Percentiles rank a stretch among this genome's conserved stretches.
Conservation (phyloP, 345 rosid genomes). For the Fremontodendron californicum region DNA sequence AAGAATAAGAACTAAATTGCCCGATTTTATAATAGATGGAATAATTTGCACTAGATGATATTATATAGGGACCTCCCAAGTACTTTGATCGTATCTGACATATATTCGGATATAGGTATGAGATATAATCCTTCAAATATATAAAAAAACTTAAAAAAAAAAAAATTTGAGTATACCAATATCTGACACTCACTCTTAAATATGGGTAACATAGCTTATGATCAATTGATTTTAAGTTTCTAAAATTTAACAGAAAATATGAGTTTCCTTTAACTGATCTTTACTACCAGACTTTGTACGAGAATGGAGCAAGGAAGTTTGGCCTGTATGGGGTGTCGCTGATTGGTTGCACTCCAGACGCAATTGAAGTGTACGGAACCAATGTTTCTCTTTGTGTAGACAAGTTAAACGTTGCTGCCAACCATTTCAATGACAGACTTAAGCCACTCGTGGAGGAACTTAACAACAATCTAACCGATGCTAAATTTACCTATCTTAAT, state of each 20-base stretch:
- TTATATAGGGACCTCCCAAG: too few relatives aligned
- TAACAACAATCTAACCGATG: slow-evolving; percentile 16
- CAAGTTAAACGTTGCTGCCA: slow-evolving; percentile 18
- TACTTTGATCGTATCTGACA: too few relatives aligned
- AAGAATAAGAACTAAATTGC: too few relatives aligned
- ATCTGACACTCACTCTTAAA: too few relatives aligned
- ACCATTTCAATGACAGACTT: slow-evolving; percentile 29
- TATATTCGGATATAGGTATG: too few relatives aligned
- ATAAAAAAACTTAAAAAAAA: too few relatives aligned
- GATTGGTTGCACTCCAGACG: slow-evolving; percentile 1
- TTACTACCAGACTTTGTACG: neutral
- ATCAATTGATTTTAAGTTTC: too few relatives aligned
- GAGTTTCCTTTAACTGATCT: neutral
- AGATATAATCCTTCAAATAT: too few relatives aligned
- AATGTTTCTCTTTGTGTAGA: slow-evolving; percentile 23
- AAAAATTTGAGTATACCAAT: too few relatives aligned
- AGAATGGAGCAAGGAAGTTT: slow-evolving; percentile 13
- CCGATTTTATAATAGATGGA: too few relatives aligned
- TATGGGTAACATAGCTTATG: too few relatives aligned
- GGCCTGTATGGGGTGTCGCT: neutral
- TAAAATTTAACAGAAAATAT: neutral
- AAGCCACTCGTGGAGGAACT: slow-evolving; percentile 20
- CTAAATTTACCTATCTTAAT: slow-evolving; percentile 29
- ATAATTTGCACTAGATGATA: too few relatives aligned
- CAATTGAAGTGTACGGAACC: neutral